Evolutionary conservation across 1,139 yeast genomes (phyloP), one percentile per base, ranked within the genome.

Genomic region (Hyphopichia burtonii): DNA sequence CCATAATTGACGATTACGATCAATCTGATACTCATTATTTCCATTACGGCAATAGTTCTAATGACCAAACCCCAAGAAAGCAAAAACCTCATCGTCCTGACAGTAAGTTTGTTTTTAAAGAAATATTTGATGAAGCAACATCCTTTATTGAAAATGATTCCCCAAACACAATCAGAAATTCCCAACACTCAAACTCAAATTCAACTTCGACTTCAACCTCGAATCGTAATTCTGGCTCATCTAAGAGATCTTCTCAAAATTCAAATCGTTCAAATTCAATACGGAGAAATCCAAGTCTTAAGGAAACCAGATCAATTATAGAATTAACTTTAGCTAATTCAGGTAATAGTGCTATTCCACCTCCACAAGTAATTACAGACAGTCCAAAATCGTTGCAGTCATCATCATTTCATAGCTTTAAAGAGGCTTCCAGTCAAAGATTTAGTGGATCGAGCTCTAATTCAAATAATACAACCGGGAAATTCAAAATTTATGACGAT

Each of bases 1-100:
- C 68, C 18, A 55, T 68, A 6, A 53, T 68, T 7, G 59, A 63
- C 31, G 72, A 65, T 34, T 66, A 67, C 43, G 55, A 54, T 18
- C 44, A 19, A 23, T 28, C 19, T 11, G 40, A 31, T 16, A 15
- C 39, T 22, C 34, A 32, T 12, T 36, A 36, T n/a, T 28, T 27
- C 33, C 28, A 25, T 10, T 25, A 25, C 11, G 28, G 28, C 4
- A 10, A 12, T 25, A 25, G 28, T 25, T 9, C n/a, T 7, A n/a
- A 44, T 11, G 28, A 35, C 15, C 10, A 18, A 17, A 31, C 42
- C n/a, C 11, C 11, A 19, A 22, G 8, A 7, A 14, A 19, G 3
- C 8, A 8, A n/a, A 33, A 25, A 9, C 18, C 15, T 14, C 4
- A 14, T 25, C 17, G 38, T 14, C 32, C 32, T n/a, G 38, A 36